Conservation (phyloP, 495 filamentous ascomycete genomes). For the Aspergillus haitiensis region DNA sequence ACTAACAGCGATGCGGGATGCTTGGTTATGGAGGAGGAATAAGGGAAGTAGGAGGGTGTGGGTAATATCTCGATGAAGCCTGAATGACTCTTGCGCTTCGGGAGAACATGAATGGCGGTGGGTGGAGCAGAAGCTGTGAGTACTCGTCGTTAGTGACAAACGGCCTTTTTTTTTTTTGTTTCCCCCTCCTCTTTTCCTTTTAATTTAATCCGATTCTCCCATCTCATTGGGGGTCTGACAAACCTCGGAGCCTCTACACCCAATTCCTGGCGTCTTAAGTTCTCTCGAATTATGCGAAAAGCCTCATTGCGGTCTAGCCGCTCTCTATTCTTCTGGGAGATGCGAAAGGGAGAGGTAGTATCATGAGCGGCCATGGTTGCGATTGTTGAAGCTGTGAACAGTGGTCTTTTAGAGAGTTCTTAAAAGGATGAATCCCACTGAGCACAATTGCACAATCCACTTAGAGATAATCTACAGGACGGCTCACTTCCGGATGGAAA, state of each 20-base stretch:
- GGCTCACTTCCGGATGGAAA: not conserved
- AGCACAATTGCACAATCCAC: not conserved
- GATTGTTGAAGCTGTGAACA: not conserved
- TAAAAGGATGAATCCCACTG: not conserved
- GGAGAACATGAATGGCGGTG: constrained; percentile 44
- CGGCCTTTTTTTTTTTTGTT: not conserved
- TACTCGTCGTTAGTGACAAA: constrained; percentile 14
- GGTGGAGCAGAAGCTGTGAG: constrained; percentile 49
- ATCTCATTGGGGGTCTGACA: constrained; percentile 4
- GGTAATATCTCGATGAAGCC: constrained; percentile 62
- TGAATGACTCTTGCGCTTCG: constrained; percentile 48
- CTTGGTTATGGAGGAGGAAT: constrained; percentile 56
- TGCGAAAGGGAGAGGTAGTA: constrained; percentile 47
- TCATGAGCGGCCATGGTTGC: constrained; percentile 31
- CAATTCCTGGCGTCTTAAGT: constrained; percentile 45
- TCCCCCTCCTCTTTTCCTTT: too few relatives aligned
- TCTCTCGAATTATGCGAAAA: constrained; percentile 45
- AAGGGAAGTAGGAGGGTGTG: constrained; percentile 60
- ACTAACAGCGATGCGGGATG: constrained; percentile 48
- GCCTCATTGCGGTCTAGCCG: constrained; percentile 45
- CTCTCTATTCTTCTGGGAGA: constrained; percentile 40
- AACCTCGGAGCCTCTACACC: constrained; percentile 39
- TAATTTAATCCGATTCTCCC: too few relatives aligned
- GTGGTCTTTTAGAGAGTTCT: not conserved
- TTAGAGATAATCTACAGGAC: not conserved